Percentiles rank a stretch among this genome's conserved stretches.
Conservation (phyloP, 2,329 filamentous ascomycete genomes). For the Anisogramma anomala region DNA sequence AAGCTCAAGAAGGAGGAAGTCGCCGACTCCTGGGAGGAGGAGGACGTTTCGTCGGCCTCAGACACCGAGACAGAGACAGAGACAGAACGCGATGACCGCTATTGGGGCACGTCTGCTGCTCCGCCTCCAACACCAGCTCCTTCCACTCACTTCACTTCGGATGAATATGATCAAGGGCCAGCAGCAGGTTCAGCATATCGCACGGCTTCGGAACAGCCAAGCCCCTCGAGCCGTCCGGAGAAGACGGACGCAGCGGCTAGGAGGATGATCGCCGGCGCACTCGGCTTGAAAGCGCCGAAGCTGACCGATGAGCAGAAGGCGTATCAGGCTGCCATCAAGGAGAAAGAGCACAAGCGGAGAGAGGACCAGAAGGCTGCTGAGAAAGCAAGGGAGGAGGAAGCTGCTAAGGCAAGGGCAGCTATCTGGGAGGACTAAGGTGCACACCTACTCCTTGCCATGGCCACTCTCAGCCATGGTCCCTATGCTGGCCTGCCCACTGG, state of each 20-base stretch:
- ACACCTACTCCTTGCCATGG: no score
- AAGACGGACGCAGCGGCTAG: slow-evolving; percentile 89
- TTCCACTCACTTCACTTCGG: slow-evolving; percentile 28
- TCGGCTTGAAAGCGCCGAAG: slow-evolving; percentile 70
- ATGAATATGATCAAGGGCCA: slow-evolving; percentile 6
- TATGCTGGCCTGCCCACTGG: no score
- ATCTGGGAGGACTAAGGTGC: slow-evolving; percentile 63
- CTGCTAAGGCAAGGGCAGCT: slow-evolving; percentile 67
- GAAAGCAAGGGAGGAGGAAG: slow-evolving; percentile 47
- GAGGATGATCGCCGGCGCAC: slow-evolving; percentile 76
- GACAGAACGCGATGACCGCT: slow-evolving; percentile 13
- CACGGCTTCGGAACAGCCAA: background rate
- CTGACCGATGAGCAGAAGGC: slow-evolving; percentile 80
- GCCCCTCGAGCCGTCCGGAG: slow-evolving; percentile 48
- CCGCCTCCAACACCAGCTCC: slow-evolving; percentile 59
- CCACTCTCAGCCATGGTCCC: no score
- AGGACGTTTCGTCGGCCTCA: slow-evolving; percentile 38
- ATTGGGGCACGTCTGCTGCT: slow-evolving; percentile 32
- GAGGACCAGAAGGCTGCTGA: slow-evolving; percentile 61
- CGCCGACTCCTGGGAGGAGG: slow-evolving; percentile 71
- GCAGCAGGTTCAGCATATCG: slow-evolving; percentile 2
- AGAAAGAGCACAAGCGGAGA: slow-evolving; percentile 70
- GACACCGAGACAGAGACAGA: slow-evolving; percentile 24
- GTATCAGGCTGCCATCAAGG: slow-evolving; percentile 70
- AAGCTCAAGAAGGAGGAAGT: slow-evolving; percentile 32